Conservation (phyloP, 106 monocot species). For the Phalaenopsis equestris region DNA sequence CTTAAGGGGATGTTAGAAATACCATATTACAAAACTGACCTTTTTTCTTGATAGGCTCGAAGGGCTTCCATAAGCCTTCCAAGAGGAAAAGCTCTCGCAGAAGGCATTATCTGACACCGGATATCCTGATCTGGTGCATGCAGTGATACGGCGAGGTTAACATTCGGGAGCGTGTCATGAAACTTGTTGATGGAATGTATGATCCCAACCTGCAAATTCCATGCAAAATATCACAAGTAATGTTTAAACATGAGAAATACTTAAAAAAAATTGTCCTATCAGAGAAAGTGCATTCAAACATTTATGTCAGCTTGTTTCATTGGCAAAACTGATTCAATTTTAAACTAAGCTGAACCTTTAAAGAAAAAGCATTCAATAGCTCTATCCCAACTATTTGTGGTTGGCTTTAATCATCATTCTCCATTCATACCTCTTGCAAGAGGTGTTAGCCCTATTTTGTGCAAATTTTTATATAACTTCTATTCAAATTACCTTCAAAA, state of each 20-base stretch:
- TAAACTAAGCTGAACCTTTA: not conserved
- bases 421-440: no score
- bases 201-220: slow-evolving; percentile 71
- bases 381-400: not conserved
- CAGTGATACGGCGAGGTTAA: slow-evolving; percentile 91
- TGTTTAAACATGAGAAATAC: not conserved
- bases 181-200: slow-evolving; percentile 85
- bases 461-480: not conserved
- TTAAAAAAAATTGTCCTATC: not conserved
- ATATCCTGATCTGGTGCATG: slow-evolving; percentile 97
- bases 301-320: not conserved
- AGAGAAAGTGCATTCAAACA: not conserved
- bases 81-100: slow-evolving; percentile 88
- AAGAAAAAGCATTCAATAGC: not conserved
- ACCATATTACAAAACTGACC: slow-evolving; percentile 29
- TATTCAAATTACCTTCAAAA: not conserved
- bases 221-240: not conserved
- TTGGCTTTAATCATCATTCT: no score
- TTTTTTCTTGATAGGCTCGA: slow-evolving; percentile 63
- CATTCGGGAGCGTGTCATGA: slow-evolving; percentile 61
- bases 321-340: not conserved
- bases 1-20: not conserved
- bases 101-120: slow-evolving; percentile 96
- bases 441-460: not conserved
- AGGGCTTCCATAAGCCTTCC: slow-evolving; percentile 74